These are phyloP conservation scores for Pouteria glomerata DNA, from an alignment of 148 eudicot genomes.

Conservation along the genomic window DNA sequence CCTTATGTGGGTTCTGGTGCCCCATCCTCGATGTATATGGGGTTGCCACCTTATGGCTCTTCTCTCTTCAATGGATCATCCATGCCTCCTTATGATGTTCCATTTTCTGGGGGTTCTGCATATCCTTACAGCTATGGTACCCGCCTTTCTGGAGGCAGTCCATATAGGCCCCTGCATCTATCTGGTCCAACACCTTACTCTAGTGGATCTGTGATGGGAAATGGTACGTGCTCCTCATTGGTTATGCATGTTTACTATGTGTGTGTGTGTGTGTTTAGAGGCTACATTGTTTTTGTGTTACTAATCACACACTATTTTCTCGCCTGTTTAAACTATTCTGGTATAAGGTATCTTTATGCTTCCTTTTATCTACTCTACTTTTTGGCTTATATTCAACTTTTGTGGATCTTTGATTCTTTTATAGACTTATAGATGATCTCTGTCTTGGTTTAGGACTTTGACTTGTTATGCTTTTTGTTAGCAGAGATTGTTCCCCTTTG, in stretches of 20 bases:
- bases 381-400: not conserved
- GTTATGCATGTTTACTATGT: not conserved
- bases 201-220: conserved; percentile 71
- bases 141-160: conserved; percentile 86
- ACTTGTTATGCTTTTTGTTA: not conserved
- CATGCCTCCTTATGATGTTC: conserved; percentile 72
- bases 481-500: not conserved
- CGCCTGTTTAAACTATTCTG: not conserved
- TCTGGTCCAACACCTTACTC: conserved; percentile 75
- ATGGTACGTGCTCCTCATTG: conserved; percentile 30
- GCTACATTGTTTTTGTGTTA: not conserved
- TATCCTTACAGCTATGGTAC: conserved; percentile 64
- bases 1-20: conserved; percentile 84
- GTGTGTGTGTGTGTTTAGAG: not conserved
- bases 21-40: conserved; percentile 68
- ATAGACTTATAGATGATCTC: not conserved
- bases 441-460: not conserved
- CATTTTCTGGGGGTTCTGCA: conserved; percentile 73
- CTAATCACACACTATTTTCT: not conserved
- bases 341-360: not conserved
- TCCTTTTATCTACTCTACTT: not conserved
- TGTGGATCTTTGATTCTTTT: not conserved
- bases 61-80: conserved; percentile 70
- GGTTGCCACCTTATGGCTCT: conserved; percentile 82
- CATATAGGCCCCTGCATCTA: conserved; percentile 67